Evolutionary conservation across 1,284 basidiomycete species (phyloP).

Genomic region (Rhodofomes roseus): DNA sequence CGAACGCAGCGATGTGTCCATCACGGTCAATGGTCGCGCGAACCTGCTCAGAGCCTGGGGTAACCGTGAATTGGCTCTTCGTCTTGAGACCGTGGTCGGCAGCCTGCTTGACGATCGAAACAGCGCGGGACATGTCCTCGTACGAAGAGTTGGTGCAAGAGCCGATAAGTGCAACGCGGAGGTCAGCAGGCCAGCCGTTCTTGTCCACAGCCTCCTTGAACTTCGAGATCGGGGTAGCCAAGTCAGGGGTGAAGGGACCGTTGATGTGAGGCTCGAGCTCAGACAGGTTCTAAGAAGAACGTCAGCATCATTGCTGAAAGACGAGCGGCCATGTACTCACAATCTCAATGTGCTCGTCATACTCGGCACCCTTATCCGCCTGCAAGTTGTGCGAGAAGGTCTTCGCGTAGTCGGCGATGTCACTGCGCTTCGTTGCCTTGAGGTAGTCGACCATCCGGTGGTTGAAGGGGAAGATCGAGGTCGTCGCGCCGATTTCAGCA

Average conservation of each 20-base stretch:
- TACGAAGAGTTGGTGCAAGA: slow-evolving; percentile 99
- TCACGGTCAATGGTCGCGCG: slow-evolving; percentile 97
- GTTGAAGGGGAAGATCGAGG: slow-evolving; percentile 99
- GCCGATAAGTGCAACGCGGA: slow-evolving; percentile 97
- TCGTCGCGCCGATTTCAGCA: slow-evolving; percentile 99
- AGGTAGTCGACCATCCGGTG: slow-evolving; percentile 91
- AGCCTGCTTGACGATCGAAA: slow-evolving; percentile 91
- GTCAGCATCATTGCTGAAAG: neutral
- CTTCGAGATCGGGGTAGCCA: slow-evolving; percentile 95
- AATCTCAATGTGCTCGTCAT: slow-evolving; percentile 94
- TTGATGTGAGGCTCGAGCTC: slow-evolving; percentile 99
- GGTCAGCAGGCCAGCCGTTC: slow-evolving; percentile 95
- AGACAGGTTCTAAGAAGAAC: slow-evolving; percentile 71
- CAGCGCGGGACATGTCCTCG: slow-evolving; percentile 99
- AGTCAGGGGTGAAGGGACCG: slow-evolving; percentile 96
- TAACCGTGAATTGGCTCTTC: slow-evolving; percentile 96
- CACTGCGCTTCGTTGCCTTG: slow-evolving; percentile 86
- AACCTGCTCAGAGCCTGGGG: slow-evolving; percentile 97
- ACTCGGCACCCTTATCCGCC: slow-evolving; percentile 88
- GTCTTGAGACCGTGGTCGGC: slow-evolving; percentile 81
- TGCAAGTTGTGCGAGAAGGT: slow-evolving; percentile 90
- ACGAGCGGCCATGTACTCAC: slow-evolving; percentile 39
- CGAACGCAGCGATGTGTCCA: slow-evolving; percentile 87
- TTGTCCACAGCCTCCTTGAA: slow-evolving; percentile 91
- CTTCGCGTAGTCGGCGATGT: slow-evolving; percentile 89